Evolutionary conservation across 78 protist genomes (phyloP).

Genomic region (Mantamonas sphyraenae): DNA sequence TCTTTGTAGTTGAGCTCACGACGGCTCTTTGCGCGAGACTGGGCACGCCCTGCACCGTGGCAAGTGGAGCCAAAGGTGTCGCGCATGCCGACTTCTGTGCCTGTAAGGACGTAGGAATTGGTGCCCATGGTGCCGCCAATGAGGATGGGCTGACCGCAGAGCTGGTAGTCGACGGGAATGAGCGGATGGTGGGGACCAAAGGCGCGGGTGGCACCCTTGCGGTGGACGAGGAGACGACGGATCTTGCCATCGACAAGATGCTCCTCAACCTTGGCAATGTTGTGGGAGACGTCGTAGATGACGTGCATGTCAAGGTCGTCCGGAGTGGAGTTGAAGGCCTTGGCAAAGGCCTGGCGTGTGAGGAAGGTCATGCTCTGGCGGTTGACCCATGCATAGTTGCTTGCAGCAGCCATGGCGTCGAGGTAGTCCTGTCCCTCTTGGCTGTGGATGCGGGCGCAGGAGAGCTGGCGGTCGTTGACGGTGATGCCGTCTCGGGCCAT

Average conservation of each 20-base stretch:
- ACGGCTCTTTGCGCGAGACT: slow-evolving; percentile 66
- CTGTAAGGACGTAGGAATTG: slow-evolving; percentile 77
- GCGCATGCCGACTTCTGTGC: slow-evolving; percentile 78
- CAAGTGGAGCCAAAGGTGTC: slow-evolving; percentile 88
- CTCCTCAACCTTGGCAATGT: slow-evolving; percentile 80
- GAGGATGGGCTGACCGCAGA: slow-evolving; percentile 88
- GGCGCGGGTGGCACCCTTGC: slow-evolving; percentile 94
- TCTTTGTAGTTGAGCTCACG: slow-evolving; percentile 16
- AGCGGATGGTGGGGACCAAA: slow-evolving; percentile 92
- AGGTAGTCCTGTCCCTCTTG: slow-evolving; percentile 68
- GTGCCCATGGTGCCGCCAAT: slow-evolving; percentile 97
- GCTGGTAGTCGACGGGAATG: slow-evolving; percentile 82
- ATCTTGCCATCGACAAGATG: slow-evolving; percentile 71
- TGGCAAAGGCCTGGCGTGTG: slow-evolving; percentile 65
- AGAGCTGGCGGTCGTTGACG: slow-evolving; percentile 70
- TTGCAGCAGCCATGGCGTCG: slow-evolving; percentile 85
- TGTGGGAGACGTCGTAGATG: slow-evolving; percentile 91
- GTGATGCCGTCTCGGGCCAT: slow-evolving; percentile 66
- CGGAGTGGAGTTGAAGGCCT: slow-evolving; percentile 59
- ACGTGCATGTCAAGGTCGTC: slow-evolving; percentile 89
- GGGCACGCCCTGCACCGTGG: slow-evolving; percentile 90
- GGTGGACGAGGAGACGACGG: slow-evolving; percentile 76
- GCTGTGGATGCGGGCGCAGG: slow-evolving; percentile 49
- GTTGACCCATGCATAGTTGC: slow-evolving; percentile 91
- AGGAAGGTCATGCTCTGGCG: slow-evolving; percentile 80